Evolutionary conservation across 768 basidiomycete genomes (phyloP), one percentile per base, ranked within the genome.

Genomic region (Termitomyces heimii): DNA sequence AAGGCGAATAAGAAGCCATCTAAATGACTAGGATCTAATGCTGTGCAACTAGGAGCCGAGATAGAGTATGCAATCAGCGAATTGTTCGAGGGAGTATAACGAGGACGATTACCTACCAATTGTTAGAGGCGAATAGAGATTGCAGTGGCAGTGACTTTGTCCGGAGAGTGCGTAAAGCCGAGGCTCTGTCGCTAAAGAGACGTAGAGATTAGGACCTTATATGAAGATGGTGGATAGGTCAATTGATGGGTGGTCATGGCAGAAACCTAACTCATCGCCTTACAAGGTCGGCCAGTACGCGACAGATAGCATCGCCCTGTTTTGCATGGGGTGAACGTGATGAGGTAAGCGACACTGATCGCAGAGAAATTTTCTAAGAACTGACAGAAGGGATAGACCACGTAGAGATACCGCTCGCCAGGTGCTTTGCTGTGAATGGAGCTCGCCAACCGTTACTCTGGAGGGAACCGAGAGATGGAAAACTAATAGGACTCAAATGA

Each of bases 181-280:
- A 37, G 45, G 57, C 22, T 28, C 8, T 53, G 53, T 47, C 24
- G 55, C 56, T 52, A 56, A 45, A 54, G 55, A 54, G 54, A 60
- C 61, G 29, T 10, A 42, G 35, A 47, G 40, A 42, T 29, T 14
- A 50, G 26, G 26, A 18, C 40, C 54, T 62, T 65, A 62, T 61
- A 61, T 45, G 53, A 34, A 47, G 45, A 49, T 43, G 31, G 52
- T 47, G 18, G 31, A 62, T 52, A 57, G 50, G 50, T 55, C 51
- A 58, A 53, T 53, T 62, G 63, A 59, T 58, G 44, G 34, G 34
- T 22, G 49, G 49, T 37, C 34, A 37, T 16, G 18, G 22, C 34
- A 57, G 56, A 55, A 59, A 61, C 55, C 40, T 55, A 42, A 35
- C 35, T 57, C 63, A 60, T 64, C 55, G 55, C 59, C 63, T 62